Evolutionary conservation across 2,329 filamentous ascomycete species (phyloP), one percentile per base, ranked within the genome.

Genomic region (Macroventuria anomochaeta): DNA sequence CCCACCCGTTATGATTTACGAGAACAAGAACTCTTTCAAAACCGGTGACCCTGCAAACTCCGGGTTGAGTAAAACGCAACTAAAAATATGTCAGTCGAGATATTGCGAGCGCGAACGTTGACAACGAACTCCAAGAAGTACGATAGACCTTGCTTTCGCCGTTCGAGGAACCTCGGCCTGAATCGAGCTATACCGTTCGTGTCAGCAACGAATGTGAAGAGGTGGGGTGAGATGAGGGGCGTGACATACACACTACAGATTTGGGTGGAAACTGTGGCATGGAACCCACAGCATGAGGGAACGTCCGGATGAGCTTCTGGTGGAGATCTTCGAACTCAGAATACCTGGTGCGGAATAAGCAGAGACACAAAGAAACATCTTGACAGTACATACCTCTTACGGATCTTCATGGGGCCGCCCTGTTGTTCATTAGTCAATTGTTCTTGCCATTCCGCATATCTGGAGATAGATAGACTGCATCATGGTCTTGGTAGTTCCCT

Each of bases 21-120:
- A 80, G 72, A 96, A 95, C 43, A 97, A 81, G 71, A 97, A 97
- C 53, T 96, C 91, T 71, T 95, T 96, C 36, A 96, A 81, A 2
- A 96, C 86, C 0, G 92, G 90, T n/a, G 91, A 95, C 10, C 90
- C 89, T 28, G 92, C 90, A 70, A 97, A 97, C 74, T 97, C 92
- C 0, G 93, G 93, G 73, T 97, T 97, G 25, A 97, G 78, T 61
- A 97, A 77, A 57, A 97, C 88, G 77, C 93, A 97, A 71, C 91
- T 96, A 69, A 37, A 53, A 59, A 49, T 53, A 54, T 61, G 58
- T 69, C 52, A 70, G 64, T 48, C 60, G 57, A 68, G 55, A 61
- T 33, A 50, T 59, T 29, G 25, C 65, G 69, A 70, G 65, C 55
- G 41, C 42, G 41, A 59, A 39, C 6, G 46, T 43, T 47, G 50